Base-by-base conservation (phyloP, 1,284 basidiomycete genomes). In the Singerocomus rubriflavus region DNA sequence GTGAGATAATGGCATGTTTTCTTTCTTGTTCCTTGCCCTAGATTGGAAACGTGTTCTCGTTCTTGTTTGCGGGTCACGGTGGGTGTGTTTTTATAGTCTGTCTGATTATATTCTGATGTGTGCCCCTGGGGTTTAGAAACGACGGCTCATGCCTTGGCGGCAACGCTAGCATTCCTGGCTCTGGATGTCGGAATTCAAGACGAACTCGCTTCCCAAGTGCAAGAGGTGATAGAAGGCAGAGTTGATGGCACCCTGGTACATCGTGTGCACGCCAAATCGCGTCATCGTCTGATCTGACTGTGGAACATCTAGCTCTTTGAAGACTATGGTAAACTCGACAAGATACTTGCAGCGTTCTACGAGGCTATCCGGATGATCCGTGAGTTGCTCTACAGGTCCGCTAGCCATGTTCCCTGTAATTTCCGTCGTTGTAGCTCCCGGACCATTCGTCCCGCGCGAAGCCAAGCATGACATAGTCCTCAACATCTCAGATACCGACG, bases 61-160 rank as follows among this genome's bases (percentile, higher is more conserved):
- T 81, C 59, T 61, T 82, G 43, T 76, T 79, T 53, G 79, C 80
- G 33, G 80, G 80, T 13, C 79, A 81, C 55, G 80, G 79, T 79
- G 55, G 26, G 66, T 50, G 11, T 25, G 27, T 17, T 27, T 1
- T 31, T 29, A 16, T 17, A 2, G n/a, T 21, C 4, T 13, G 21
- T 26, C 32, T 37, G 8, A 44, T 25, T 32, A 27, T 12, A 8
- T 16, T 30, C 34, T 5, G 35, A 51, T 10, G 5, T 4, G 30
- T 1, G 9, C n/a, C 27, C 13, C 13, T 27, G 17, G 26, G 25
- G 29, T 44, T 2, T 53, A 80, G 79, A 81, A 63, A 80, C 78
- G 0, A 78, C 77, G 2, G 75, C 77, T 0, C 71, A 76, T 54
- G 71, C 71, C 1, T 63, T 80, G 17, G 71, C 76, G 5, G 76